These are phyloP conservation scores for Neostapfia colusana DNA, from an alignment of 176 grass and related monocot genomes.

Conservation along the genomic window DNA sequence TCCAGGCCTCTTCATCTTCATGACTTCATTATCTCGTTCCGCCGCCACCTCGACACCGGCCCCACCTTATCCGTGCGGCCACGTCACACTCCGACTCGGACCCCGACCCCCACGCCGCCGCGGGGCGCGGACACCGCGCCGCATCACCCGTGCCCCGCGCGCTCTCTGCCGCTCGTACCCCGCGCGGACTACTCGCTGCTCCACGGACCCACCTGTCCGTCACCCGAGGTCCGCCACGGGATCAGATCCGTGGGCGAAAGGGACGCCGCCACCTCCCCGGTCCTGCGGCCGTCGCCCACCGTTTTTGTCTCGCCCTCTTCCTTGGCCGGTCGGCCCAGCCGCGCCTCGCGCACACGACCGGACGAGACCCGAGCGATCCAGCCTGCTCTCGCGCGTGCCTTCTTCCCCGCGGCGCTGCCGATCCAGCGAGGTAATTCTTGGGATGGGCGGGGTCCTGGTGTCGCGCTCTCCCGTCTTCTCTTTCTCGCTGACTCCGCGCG, in stretches of 20 bases:
- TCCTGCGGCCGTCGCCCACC: slow-evolving; percentile 9
- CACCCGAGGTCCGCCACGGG: not conserved
- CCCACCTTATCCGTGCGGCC: slow-evolving; percentile 3
- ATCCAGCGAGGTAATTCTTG: slow-evolving; percentile 22
- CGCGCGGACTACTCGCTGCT: not conserved
- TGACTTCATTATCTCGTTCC: no score
- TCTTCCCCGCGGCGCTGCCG: slow-evolving; percentile 4
- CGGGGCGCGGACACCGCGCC: not conserved
- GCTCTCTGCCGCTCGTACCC: not conserved
- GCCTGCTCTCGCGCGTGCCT: not conserved
- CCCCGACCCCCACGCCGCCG: not conserved
- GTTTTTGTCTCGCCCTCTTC: not conserved
- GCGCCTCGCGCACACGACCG: not conserved
- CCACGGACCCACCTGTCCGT: not conserved
- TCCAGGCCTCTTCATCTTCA: not conserved
- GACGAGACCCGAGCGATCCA: not conserved
- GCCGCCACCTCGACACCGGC: not conserved
- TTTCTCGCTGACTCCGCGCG: not conserved
- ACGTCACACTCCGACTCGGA: not conserved
- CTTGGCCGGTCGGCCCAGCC: not conserved
- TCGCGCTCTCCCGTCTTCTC: not conserved
- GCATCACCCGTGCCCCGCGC: not conserved
- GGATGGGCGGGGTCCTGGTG: not conserved
- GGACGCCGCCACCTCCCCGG: not conserved
- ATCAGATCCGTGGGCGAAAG: not conserved